These are phyloP conservation scores for Diaporthe batatas DNA, from an alignment of 2,329 filamentous ascomycete species.

Conservation along the genomic window DNA sequence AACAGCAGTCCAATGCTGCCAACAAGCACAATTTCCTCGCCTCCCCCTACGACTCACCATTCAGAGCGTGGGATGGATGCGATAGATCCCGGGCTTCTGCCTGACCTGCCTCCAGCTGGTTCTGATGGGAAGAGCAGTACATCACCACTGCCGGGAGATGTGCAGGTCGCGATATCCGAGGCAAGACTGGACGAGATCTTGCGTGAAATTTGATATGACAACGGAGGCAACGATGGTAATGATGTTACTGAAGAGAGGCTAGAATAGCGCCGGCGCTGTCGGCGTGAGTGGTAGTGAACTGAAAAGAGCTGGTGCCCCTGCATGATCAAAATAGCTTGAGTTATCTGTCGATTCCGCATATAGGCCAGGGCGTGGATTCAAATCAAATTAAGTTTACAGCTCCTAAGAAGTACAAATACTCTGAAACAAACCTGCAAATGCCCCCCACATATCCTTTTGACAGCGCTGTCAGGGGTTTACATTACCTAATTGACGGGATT, in stretches of 20 bases:
- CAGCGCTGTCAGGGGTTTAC: neutral
- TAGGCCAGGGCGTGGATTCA: neutral
- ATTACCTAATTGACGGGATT: too few relatives aligned
- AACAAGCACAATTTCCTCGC: slow-evolving; percentile 11
- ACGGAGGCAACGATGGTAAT: neutral
- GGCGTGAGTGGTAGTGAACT: neutral
- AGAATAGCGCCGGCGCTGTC: neutral
- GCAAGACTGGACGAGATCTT: slow-evolving; percentile 39
- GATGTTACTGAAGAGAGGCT: neutral
- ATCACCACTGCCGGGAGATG: slow-evolving; percentile 34
- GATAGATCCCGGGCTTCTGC: slow-evolving; percentile 39
- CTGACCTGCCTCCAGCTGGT: slow-evolving; percentile 23
- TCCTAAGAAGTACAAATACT: neutral
- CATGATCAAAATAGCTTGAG: neutral
- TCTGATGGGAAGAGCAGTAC: slow-evolving; percentile 4
- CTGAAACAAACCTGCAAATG: neutral
- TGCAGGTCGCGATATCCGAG: slow-evolving; percentile 41
- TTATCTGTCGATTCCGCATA: neutral
- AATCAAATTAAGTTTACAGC: slow-evolving; percentile 1
- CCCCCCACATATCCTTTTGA: neutral
- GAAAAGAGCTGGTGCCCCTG: neutral
- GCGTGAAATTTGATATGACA: slow-evolving; percentile 20
- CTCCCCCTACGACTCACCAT: neutral
- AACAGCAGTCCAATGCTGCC: neutral
- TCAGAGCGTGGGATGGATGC: slow-evolving; percentile 40